Evolutionary conservation across 768 basidiomycete species (phyloP).

Genomic region (Asterophora lycoperdoides): DNA sequence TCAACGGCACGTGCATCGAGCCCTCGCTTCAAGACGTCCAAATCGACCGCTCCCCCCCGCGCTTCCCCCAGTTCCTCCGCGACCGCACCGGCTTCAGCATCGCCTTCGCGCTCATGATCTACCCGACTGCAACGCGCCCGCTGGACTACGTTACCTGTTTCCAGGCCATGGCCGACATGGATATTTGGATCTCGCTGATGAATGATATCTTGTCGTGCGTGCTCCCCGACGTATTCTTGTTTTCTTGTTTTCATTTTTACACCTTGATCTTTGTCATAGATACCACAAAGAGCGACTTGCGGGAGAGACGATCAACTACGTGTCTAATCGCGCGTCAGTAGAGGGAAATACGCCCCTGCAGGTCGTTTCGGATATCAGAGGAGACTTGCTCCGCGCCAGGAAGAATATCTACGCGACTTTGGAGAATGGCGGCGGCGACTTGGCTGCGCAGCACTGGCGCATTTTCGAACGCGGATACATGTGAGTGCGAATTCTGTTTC

Average conservation of each 20-base stretch:
- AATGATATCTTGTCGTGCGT: constrained; percentile 24
- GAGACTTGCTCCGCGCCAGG: constrained; percentile 9
- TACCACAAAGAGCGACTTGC: constrained; percentile 22
- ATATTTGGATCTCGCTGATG: constrained; percentile 12
- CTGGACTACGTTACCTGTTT: constrained; percentile 15
- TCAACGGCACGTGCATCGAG: constrained; percentile 18
- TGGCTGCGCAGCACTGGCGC: constrained; percentile 5
- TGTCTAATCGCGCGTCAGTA: constrained; percentile 13
- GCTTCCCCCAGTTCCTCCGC: constrained; percentile 21
- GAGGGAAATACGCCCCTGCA: constrained; percentile 5
- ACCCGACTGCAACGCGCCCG: constrained; percentile 11
- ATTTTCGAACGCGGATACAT: constrained; percentile 14
- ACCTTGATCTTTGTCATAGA: background rate
- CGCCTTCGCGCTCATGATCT: constrained; percentile 12
- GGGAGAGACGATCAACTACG: constrained; percentile 18
- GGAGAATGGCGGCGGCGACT: background rate
- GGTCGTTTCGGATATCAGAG: constrained; percentile 12
- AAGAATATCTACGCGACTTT: constrained; percentile 5
- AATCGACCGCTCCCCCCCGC: constrained; percentile 1
- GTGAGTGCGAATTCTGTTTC: constrained; percentile 2
- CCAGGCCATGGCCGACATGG: constrained; percentile 20
- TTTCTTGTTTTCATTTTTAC: background rate
- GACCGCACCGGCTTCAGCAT: constrained; percentile 17
- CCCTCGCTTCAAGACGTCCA: constrained; percentile 7
- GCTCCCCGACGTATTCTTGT: background rate